Evolutionary conservation across 805 yeast species (phyloP).

Genomic region (Tetrapisispora pingtungensis): DNA sequence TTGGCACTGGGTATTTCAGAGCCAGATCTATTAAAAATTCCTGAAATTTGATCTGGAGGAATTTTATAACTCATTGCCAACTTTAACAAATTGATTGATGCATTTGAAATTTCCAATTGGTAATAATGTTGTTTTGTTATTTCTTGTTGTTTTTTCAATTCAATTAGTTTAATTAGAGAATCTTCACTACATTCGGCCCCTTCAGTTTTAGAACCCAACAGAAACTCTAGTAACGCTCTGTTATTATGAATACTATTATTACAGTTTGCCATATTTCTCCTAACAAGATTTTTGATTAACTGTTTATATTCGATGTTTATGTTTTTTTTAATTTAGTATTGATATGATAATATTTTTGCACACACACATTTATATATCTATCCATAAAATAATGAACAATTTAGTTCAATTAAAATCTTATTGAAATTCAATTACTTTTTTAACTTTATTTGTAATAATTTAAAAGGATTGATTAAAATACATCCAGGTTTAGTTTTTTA

Average conservation of each 20-base stretch:
- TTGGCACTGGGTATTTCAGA: neutral
- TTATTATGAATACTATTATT: neutral
- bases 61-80: constrained; percentile 52
- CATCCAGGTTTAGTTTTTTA: no score
- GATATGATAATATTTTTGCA: no score
- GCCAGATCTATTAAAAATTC: constrained; percentile 33
- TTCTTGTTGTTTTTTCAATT: constrained; percentile 63
- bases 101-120: constrained; percentile 50
- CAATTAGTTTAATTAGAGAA: constrained; percentile 47
- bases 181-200: constrained; percentile 49
- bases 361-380: no score
- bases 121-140: constrained; percentile 72
- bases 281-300: neutral
- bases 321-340: no score
- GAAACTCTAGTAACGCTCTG: neutral
- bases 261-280: neutral
- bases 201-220: neutral
- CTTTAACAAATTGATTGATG: constrained; percentile 52
- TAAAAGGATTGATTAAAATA: no score
- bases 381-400: no score
- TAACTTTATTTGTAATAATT: no score
- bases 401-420: no score
- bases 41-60: constrained; percentile 56
- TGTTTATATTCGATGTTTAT: neutral
- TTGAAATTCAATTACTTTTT: no score